Conservation (phyloP, 1,284 basidiomycete species). For the Malassezia equina region DNA sequence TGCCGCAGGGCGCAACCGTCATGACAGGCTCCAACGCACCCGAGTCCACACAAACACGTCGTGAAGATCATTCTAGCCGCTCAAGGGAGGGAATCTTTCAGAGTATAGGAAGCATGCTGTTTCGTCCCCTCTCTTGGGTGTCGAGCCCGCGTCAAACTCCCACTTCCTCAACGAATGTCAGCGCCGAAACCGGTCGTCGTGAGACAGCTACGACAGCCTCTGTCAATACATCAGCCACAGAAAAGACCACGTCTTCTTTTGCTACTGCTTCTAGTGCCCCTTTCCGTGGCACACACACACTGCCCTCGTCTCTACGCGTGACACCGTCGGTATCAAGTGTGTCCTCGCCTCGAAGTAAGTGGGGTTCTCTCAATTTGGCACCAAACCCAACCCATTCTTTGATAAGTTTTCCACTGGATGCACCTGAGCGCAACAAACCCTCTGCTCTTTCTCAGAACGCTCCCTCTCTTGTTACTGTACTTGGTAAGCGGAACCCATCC, state of each 20-base stretch:
- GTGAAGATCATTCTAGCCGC: background rate
- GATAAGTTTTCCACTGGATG: background rate
- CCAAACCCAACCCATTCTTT: slow-evolving; percentile 18
- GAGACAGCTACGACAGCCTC: background rate
- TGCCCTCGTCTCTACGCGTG: slow-evolving; percentile 14
- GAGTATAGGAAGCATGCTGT: slow-evolving; percentile 7
- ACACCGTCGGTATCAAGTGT: background rate
- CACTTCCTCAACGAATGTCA: background rate
- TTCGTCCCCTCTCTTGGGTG: slow-evolving; percentile 1
- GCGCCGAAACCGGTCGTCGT: background rate
- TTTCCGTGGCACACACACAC: background rate
- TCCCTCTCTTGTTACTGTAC: slow-evolving; percentile 2
- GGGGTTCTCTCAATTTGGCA: slow-evolving; percentile 34
- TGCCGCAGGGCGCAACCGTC: background rate
- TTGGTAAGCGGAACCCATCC: slow-evolving; percentile 13
- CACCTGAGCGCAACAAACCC: background rate
- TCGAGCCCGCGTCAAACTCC: slow-evolving; percentile 4
- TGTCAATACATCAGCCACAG: background rate
- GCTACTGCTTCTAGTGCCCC: background rate
- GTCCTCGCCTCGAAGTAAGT: slow-evolving; percentile 19
- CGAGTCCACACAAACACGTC: background rate
- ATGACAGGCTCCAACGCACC: background rate
- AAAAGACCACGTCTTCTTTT: too few relatives aligned
- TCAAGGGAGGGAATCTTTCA: slow-evolving; percentile 6
- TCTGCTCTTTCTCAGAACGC: background rate